Evolutionary conservation across 2,329 filamentous ascomycete species (phyloP).

Genomic region (Talaromyces sp.): DNA sequence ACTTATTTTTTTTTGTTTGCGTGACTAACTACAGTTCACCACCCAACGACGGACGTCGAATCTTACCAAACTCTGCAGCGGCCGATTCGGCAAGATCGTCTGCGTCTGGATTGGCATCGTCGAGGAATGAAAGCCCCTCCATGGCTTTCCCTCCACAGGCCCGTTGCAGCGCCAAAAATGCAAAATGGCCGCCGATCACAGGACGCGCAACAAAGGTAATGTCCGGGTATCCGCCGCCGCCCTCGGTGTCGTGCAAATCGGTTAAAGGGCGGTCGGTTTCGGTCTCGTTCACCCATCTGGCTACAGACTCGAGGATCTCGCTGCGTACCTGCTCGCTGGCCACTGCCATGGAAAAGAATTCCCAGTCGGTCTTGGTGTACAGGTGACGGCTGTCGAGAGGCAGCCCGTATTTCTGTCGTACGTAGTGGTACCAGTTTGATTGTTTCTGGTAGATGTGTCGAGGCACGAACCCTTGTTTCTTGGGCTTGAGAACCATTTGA

Average conservation of each 20-base stretch:
- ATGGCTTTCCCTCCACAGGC: slow-evolving; percentile 67
- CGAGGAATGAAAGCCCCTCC: slow-evolving; percentile 48
- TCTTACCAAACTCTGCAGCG: slow-evolving; percentile 14
- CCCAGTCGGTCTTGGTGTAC: slow-evolving; percentile 87
- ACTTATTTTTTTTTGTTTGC: too few relatives aligned
- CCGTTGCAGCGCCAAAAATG: slow-evolving; percentile 72
- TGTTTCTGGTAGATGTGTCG: slow-evolving; percentile 71
- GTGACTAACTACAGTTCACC: slow-evolving; percentile 3
- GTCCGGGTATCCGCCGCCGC: slow-evolving; percentile 66
- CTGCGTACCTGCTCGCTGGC: slow-evolving; percentile 61
- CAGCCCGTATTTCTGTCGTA: slow-evolving; percentile 75
- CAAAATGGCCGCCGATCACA: slow-evolving; percentile 80
- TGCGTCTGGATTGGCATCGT: slow-evolving; percentile 24
- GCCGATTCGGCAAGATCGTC: slow-evolving; percentile 20
- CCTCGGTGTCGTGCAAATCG: slow-evolving; percentile 77
- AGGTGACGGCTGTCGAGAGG: slow-evolving; percentile 76
- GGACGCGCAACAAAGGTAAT: slow-evolving; percentile 74
- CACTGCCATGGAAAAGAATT: slow-evolving; percentile 80
- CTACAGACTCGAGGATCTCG: slow-evolving; percentile 68
- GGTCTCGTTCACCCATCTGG: slow-evolving; percentile 79
- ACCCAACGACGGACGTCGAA: slow-evolving; percentile 4
- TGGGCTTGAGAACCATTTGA: slow-evolving; percentile 24
- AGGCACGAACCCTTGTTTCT: slow-evolving; percentile 59
- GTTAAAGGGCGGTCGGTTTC: slow-evolving; percentile 69
- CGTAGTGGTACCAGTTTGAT: slow-evolving; percentile 72